Percentiles rank a stretch among this genome's conserved stretches.
Conservation (phyloP, 2,329 filamentous ascomycete species). For the Chaetomium olivaceum region DNA sequence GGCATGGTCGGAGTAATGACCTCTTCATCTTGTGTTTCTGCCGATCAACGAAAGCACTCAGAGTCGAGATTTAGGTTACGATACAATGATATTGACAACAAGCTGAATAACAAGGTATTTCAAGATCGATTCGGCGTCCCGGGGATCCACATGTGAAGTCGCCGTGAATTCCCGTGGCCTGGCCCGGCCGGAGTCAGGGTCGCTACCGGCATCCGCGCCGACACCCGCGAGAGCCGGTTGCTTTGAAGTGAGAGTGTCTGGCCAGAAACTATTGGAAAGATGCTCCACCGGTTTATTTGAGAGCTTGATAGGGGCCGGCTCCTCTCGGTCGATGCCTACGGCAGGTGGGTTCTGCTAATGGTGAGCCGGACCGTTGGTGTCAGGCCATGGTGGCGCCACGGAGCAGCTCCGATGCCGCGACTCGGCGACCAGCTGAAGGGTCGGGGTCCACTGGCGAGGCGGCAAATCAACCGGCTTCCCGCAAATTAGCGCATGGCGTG, state of each 20-base stretch:
- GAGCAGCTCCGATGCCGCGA: conserved; percentile 1
- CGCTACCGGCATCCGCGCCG: conserved; percentile 17
- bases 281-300: background rate
- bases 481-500: conserved; percentile 16
- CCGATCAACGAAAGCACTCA: background rate
- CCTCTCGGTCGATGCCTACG: no score
- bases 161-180: background rate
- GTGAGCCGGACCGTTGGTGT: background rate
- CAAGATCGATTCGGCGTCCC: background rate
- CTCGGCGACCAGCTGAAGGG: background rate
- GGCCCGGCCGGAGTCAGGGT: conserved; percentile 8
- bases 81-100: background rate
- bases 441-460: conserved; percentile 4
- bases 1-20: conserved; percentile 2
- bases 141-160: background rate
- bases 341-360: background rate
- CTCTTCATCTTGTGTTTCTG: conserved; percentile 8
- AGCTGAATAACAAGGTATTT: background rate
- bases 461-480: background rate
- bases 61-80: background rate
- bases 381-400: conserved; percentile 19
- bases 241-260: background rate
- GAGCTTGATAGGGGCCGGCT: no score
- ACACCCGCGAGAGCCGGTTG: conserved; percentile 6
- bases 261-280: background rate